Percentiles rank a stretch among this genome's conserved stretches.
Evolutionary conservation across 148 eudicot genomes (phyloP).

Genomic region (Vaccinium myrtillus): DNA sequence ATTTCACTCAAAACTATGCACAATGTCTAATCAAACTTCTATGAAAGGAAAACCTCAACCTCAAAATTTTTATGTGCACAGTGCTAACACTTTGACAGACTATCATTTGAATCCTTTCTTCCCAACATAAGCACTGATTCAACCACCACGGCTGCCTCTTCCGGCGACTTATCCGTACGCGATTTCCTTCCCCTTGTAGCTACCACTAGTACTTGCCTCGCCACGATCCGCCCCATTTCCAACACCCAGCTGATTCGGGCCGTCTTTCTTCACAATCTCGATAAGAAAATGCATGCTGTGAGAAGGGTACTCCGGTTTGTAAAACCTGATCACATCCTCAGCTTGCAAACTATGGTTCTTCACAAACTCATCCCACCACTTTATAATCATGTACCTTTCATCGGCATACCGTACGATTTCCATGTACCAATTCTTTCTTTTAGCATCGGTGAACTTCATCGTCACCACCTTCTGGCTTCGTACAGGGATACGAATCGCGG

Average conservation of each 20-base stretch:
- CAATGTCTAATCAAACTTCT: too few relatives aligned
- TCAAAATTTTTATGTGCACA: too few relatives aligned
- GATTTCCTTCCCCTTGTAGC: neutral
- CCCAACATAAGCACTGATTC: too few relatives aligned
- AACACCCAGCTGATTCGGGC: neutral
- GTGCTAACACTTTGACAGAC: too few relatives aligned
- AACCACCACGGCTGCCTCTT: too few relatives aligned
- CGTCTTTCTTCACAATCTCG: neutral
- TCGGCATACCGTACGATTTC: too few relatives aligned
- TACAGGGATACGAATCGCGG: neutral
- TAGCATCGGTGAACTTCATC: neutral
- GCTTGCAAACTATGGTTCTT: neutral
- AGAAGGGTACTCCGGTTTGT: neutral
- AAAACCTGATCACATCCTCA: neutral
- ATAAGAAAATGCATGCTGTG: neutral
- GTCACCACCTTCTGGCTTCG: neutral
- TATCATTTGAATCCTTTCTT: too few relatives aligned
- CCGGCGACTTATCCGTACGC: too few relatives aligned
- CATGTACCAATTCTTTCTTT: constrained; percentile 1
- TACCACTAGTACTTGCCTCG: neutral
- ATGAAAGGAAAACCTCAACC: too few relatives aligned
- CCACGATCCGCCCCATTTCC: neutral
- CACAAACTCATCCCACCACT: neutral
- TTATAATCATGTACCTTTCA: neutral
- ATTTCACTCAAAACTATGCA: too few relatives aligned